Base-by-base conservation (phyloP, 2,329 filamentous ascomycete species). In the Diaporthe longicolla region DNA sequence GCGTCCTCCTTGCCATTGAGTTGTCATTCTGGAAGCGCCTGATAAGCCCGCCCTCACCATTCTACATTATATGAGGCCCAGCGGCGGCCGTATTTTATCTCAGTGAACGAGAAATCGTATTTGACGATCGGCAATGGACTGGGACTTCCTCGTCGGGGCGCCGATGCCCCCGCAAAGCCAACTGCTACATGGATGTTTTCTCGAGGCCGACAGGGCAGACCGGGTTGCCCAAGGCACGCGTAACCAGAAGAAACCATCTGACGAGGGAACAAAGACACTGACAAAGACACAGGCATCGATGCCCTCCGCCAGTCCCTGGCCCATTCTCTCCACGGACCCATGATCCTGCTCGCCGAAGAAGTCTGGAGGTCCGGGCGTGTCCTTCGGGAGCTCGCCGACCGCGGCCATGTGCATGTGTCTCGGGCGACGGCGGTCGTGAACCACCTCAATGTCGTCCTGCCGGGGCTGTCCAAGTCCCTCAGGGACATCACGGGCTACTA, bases 361-460 rank as follows among this genome's bases (percentile, higher is more conserved):
- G 85, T 90, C 59, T 82, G 83, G 32, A 78, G 76, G 7, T 84
- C 86, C 6, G 83, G 84, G 71, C 81, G 83, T 48, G 80, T 87
- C 21, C 86, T 92, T 11, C 86, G 88, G 54, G 87, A 89, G 70
- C 82, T 92, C 21, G 87, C 87, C 59, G 88, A 91, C 74, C 83
- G 87, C 50, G 87, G 88, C 32, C 87, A 88, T 68, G 81, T 89
- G 35, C 86, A 91, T 77, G 80, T 84, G 69, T 79, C 83, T 32
- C 86, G 89, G 24, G 82, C 90, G 9, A 85, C 86, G 0, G 80
- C 88, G 21, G 84, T 91, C 35, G 79, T 89, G 45, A 86, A 89
- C 78, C 87, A 91, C 77, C 85, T 92, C 61, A 86, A 89, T 73
- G 83, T 90, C 73, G 77, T 91, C 21, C 82, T 92, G 2, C 90